phyloP scores from a whole-genome alignment of 768 basidiomycete species.

The Tylopilus sp. region DNA sequence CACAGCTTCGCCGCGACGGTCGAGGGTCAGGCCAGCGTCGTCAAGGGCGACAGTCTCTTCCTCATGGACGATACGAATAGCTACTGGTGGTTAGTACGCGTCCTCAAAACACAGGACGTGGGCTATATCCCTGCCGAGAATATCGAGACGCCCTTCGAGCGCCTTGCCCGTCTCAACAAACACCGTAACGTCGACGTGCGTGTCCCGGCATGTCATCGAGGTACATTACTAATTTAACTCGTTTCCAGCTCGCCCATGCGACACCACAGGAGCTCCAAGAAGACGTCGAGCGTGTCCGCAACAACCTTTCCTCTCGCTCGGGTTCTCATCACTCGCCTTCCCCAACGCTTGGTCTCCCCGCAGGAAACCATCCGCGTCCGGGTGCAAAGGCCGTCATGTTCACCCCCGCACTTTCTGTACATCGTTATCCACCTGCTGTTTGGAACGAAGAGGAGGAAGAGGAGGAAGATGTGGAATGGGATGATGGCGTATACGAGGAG shows the following conservation, averaged over 20 bases:
- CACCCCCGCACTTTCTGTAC: conserved; percentile 59
- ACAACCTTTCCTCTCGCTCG: conserved; percentile 46
- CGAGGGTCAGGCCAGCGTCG: conserved; percentile 97
- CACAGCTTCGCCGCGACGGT: conserved; percentile 98
- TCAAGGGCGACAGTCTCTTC: conserved; percentile 95
- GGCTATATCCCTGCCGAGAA: conserved; percentile 99
- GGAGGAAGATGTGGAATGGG: conserved; percentile 50
- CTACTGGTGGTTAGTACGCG: conserved; percentile 99
- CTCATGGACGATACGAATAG: conserved; percentile 98
- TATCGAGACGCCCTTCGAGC: conserved; percentile 97
- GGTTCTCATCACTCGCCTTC: conserved; percentile 50
- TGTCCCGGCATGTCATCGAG: conserved; percentile 9
- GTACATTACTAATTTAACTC: neutral
- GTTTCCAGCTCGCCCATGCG: conserved; percentile 30
- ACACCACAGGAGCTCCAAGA: conserved; percentile 55
- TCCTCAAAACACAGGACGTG: conserved; percentile 97
- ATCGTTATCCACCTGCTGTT: conserved; percentile 77
- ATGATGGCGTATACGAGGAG: conserved; percentile 67
- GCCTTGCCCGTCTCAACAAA: conserved; percentile 93
- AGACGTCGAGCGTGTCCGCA: conserved; percentile 52
- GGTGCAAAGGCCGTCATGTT: conserved; percentile 63
- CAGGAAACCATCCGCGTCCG: conserved; percentile 20
- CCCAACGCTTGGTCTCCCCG: conserved; percentile 37
- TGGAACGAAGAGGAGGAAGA: conserved; percentile 77
- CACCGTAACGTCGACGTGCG: conserved; percentile 95